These are phyloP conservation scores for Magnusiomyces fungicola DNA, from an alignment of 1,139 yeast species.

Conservation along the genomic window DNA sequence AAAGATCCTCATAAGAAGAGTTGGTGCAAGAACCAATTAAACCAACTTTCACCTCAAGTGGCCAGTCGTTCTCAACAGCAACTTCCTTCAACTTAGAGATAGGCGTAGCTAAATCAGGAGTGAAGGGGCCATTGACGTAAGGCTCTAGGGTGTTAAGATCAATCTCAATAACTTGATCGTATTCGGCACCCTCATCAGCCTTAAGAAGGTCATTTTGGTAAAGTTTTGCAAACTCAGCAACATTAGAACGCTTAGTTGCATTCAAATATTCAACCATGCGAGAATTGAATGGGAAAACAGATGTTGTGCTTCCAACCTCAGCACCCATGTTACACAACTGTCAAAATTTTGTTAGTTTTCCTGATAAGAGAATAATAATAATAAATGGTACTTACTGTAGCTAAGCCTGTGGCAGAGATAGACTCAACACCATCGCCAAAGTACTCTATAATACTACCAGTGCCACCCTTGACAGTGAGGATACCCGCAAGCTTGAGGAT, in stretches of 20 bases:
- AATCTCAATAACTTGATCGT: conserved; percentile 77
- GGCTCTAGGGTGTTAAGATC: conserved; percentile 74
- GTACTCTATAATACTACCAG: conserved; percentile 91
- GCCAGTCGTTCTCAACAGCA: conserved; percentile 70
- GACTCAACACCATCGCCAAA: conserved; percentile 87
- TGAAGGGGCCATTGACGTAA: conserved; percentile 88
- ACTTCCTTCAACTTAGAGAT: conserved; percentile 61
- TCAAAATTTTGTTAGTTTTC: no score
- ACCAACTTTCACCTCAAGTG: conserved; percentile 59
- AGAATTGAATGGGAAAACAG: conserved; percentile 90
- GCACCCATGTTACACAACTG: conserved; percentile 99
- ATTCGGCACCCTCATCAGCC: conserved; percentile 79
- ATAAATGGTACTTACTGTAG: no score
- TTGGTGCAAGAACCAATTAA: conserved; percentile 97
- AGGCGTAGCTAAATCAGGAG: conserved; percentile 90
- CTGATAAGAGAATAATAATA: no score
- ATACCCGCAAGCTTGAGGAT: conserved; percentile 88
- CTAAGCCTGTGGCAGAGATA: conserved; percentile 96
- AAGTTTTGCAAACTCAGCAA: conserved; percentile 71
- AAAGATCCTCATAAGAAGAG: conserved; percentile 96
- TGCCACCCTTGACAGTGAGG: conserved; percentile 93
- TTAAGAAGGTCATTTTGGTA: conserved; percentile 72
- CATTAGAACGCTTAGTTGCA: conserved; percentile 79
- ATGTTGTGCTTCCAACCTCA: conserved; percentile 97
- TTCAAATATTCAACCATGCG: conserved; percentile 75